A percentile compares a stretch with the other conserved stretches of the same genome.
phyloP scores from a whole-genome alignment of 1,284 basidiomycete species.

The Leccinum angustisporum region DNA sequence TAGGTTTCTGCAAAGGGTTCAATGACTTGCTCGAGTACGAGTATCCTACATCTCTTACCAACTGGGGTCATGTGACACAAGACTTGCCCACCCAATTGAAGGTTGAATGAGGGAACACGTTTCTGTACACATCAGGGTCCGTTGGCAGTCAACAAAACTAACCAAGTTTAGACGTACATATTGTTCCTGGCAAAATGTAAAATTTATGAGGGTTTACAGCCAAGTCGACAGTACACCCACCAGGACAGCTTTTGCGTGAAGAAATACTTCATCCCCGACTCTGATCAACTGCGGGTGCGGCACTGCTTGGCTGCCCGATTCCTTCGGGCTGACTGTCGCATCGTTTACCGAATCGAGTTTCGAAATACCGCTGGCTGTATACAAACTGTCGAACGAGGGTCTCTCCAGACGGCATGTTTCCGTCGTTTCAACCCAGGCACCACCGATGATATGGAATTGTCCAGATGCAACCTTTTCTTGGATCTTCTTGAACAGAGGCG shows the following conservation, averaged over 20 bases:
- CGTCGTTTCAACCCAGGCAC: constrained; percentile 91
- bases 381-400: constrained; percentile 87
- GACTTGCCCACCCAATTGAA: constrained; percentile 99
- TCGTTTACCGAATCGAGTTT: constrained; percentile 78
- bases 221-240: constrained; percentile 37
- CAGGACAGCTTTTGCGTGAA: constrained; percentile 95
- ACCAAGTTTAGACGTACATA: constrained; percentile 45
- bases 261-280: constrained; percentile 91
- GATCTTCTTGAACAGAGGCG: constrained; percentile 80
- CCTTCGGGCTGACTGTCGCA: constrained; percentile 44
- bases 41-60: constrained; percentile 32
- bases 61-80: constrained; percentile 95
- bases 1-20: constrained; percentile 65
- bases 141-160: not conserved
- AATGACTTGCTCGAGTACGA: not conserved
- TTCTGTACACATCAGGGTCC: constrained; percentile 44
- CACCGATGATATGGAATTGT: constrained; percentile 83
- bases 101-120: constrained; percentile 91
- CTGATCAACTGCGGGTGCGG: constrained; percentile 88
- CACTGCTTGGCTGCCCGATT: too few species aligned
- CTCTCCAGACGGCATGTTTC: constrained; percentile 92
- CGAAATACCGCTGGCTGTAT: constrained; percentile 86
- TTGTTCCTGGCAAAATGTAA: constrained; percentile 61
- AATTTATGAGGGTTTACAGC: constrained; percentile 2
- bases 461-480: constrained; percentile 75